These are phyloP conservation scores for Abortiporus biennis DNA, from an alignment of 1,284 basidiomycete species.

Conservation along the genomic window DNA sequence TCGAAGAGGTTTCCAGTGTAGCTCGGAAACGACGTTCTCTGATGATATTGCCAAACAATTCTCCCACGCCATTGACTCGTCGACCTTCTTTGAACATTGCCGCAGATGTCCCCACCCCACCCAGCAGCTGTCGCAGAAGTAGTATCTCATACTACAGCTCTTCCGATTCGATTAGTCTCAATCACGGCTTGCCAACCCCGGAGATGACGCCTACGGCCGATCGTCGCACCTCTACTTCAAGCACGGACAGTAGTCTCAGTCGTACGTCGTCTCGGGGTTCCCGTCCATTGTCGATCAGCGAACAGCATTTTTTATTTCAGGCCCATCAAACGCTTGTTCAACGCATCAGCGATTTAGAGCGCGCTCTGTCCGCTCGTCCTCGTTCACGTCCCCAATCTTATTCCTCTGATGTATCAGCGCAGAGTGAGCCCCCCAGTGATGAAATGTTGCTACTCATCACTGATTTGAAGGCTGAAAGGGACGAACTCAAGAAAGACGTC, in stretches of 20 bases:
- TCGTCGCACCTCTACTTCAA: constrained; percentile 19
- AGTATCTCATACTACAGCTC: constrained; percentile 71
- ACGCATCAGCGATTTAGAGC: constrained; percentile 74
- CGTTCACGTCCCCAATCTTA: constrained; percentile 48
- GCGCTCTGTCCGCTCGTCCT: constrained; percentile 48
- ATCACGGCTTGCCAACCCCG: constrained; percentile 54
- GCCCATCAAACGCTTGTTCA: constrained; percentile 73
- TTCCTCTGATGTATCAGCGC: constrained; percentile 36
- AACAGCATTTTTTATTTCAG: constrained; percentile 78
- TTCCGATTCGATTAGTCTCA: constrained; percentile 28
- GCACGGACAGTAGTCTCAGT: constrained; percentile 24
- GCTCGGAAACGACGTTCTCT: constrained; percentile 23
- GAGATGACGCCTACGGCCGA: constrained; percentile 59
- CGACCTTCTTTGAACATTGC: constrained; percentile 23
- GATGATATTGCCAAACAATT: constrained; percentile 19
- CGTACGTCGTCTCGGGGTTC: constrained; percentile 18
- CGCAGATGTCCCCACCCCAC: constrained; percentile 10
- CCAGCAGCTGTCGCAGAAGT: constrained; percentile 38
- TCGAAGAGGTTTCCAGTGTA: constrained; percentile 1
- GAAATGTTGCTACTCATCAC: constrained; percentile 69
- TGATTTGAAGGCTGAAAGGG: constrained; percentile 73
- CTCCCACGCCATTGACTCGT: constrained; percentile 15
- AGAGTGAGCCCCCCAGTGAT: constrained; percentile 40
- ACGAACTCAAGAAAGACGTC: constrained; percentile 72
- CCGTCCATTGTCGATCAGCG: constrained; percentile 53